Conservation (phyloP, 148 eudicot genomes). For the Rheum nobile region DNA sequence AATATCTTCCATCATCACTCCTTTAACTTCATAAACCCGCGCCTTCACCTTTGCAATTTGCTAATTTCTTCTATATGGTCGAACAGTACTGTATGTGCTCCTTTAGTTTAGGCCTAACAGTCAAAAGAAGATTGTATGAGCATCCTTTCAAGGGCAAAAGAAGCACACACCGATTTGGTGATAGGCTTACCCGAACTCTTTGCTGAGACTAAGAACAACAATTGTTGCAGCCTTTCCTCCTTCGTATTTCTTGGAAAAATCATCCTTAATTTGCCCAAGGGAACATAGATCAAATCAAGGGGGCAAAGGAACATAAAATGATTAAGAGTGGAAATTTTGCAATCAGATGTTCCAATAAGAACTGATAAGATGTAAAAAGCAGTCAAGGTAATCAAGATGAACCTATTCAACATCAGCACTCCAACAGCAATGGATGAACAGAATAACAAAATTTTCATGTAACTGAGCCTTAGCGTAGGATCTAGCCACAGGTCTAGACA, state of each 20-base stretch:
- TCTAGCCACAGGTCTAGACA: too few relatives aligned
- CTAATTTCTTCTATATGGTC: conserved; percentile 7
- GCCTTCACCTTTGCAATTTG: conserved; percentile 11
- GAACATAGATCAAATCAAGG: not conserved
- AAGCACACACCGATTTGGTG: not conserved
- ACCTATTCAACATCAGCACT: too few relatives aligned
- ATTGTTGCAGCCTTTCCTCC: too few relatives aligned
- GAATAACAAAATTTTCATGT: too few relatives aligned
- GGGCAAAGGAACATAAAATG: not conserved
- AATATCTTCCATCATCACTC: conserved; percentile 9
- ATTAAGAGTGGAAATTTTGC: not conserved
- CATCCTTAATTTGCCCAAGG: too few relatives aligned
- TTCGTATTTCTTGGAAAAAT: too few relatives aligned
- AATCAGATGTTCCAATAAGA: not conserved
- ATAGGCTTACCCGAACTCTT: too few relatives aligned
- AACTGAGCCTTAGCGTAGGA: too few relatives aligned
- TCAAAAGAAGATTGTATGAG: not conserved
- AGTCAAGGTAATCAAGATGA: too few relatives aligned
- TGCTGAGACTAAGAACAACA: too few relatives aligned
- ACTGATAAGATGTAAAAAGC: not conserved
- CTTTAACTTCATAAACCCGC: conserved; percentile 6
- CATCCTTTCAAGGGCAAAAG: not conserved
- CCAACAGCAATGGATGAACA: too few relatives aligned
- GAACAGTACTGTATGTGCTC: conserved; percentile 9
- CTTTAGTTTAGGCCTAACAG: conserved; percentile 3